Evolutionary conservation across 768 basidiomycete species (phyloP).

Genomic region (Tricholomella constricta): DNA sequence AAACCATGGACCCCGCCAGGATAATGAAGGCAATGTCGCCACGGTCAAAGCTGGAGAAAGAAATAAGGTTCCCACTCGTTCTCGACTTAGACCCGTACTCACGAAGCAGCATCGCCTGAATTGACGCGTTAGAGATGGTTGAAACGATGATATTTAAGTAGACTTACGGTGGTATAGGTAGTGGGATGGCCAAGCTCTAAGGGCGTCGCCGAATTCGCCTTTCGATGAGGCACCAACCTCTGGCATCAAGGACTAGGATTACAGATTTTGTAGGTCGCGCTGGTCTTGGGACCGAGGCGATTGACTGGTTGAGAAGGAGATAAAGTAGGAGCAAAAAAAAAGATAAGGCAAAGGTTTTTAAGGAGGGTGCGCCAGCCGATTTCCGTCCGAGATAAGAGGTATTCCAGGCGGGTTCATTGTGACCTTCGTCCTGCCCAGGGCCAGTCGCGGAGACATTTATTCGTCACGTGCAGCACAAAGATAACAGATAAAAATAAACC

Average conservation of each 20-base stretch:
- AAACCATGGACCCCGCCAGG: slow-evolving; percentile 67
- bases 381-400: slow-evolving; percentile 22
- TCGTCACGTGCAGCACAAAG: not conserved
- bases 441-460: not conserved
- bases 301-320: not conserved
- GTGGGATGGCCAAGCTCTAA: not conserved
- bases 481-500: slow-evolving; percentile 10
- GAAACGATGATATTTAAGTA: not conserved
- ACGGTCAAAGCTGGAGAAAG: slow-evolving; percentile 54
- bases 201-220: slow-evolving; percentile 3
- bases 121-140: not conserved
- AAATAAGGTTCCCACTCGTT: not conserved
- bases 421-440: not conserved
- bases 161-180: slow-evolving; percentile 16
- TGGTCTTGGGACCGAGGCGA: not conserved
- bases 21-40: slow-evolving; percentile 76
- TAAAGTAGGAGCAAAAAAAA: not conserved
- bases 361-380: slow-evolving; percentile 12
- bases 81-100: not conserved
- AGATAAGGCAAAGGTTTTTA: slow-evolving; percentile 7
- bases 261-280: not conserved
- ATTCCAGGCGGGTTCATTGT: not conserved
- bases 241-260: slow-evolving; percentile 7
- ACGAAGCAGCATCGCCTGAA: slow-evolving; percentile 21
- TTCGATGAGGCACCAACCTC: slow-evolving; percentile 5